phyloP scores from a whole-genome alignment of 805 yeast species.

The Wickerhamiella dianesei region DNA sequence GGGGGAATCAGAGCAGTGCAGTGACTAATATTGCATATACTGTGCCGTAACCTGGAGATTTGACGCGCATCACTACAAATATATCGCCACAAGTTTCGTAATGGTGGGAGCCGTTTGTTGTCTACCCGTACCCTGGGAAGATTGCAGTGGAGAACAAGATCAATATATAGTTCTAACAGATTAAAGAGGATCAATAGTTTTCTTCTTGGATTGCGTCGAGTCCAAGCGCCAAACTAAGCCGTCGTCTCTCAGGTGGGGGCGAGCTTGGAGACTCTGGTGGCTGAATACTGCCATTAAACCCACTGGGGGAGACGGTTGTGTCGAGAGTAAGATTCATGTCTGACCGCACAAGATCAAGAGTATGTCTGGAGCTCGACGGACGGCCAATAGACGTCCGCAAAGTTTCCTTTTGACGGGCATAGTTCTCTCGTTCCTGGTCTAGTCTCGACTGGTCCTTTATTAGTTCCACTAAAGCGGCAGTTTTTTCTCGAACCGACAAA shows the following conservation, averaged over 20 bases:
- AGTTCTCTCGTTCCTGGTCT: conserved; percentile 19
- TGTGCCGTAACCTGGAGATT: no score
- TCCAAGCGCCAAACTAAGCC: conserved; percentile 4
- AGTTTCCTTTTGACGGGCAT: conserved; percentile 19
- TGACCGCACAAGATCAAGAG: conserved; percentile 17
- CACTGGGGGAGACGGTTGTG: neutral
- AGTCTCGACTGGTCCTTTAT: conserved; percentile 20
- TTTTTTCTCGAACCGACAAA: conserved; percentile 22
- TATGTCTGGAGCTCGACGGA: conserved; percentile 17
- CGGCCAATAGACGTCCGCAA: conserved; percentile 21
- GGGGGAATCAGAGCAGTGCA: neutral
- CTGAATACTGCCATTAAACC: neutral
- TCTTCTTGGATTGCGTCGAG: conserved; percentile 6
- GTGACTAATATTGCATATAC: neutral
- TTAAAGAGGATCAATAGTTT: neutral
- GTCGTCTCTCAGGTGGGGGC: neutral
- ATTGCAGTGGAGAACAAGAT: neutral
- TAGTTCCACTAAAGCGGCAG: conserved; percentile 19
- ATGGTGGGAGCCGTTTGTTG: neutral
- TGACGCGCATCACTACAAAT: no score
- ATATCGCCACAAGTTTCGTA: no score
- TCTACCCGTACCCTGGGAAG: neutral
- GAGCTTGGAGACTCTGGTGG: conserved; percentile 1
- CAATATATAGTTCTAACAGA: neutral
- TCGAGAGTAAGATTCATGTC: conserved; percentile 2